Evolutionary conservation across 768 basidiomycete species (phyloP), one percentile per base, ranked within the genome.

Genomic region (Cytidiella melzeri): DNA sequence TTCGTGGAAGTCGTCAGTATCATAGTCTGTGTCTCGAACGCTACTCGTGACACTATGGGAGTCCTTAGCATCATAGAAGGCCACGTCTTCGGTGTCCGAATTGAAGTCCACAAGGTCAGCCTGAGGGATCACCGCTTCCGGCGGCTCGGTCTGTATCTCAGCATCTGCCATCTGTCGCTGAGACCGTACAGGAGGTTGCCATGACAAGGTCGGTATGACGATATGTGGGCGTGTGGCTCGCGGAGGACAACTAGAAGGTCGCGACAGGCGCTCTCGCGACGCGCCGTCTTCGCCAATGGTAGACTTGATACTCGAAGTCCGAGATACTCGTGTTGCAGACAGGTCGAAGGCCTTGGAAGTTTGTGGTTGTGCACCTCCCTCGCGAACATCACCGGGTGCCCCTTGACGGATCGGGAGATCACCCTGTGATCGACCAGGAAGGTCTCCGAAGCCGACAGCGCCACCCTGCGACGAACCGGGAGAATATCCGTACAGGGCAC

Each of bases 401-500:
- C 40, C 48, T 43, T 49, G 52, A 23, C 52, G 52, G 48, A 34
- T 41, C 27, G 18, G 52, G 52, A 53, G 52, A 50, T 45, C 48
- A 41, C 41, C 47, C 28, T 49, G 52, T 27, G 38, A 15, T 28
- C 9, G 34, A 13, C 27, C 43, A 45, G 41, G 52, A 45, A 28
- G 52, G 21, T 50, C 52, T 53, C 48, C 47, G n/a, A 47, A 27
- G 23, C 38, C 52, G 46, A 43, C 51, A 52, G 46, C 41, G 28
- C 27, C 51, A 3, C 15, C 36, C 12, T 25, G 39, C 34, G 19
- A 21, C 23, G 30, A 34, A 7, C 9, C 9, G 7, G 30, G 30
- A 7, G 30, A 34, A 15, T 34, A 34, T 34, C 30, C 30, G 30
- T 34, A 34, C 7, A 34, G 30, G 30, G 9, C 15, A 7, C 15